phyloP scores from a whole-genome alignment of 2,329 filamentous ascomycete species.

The Colletotrichum magnum region DNA sequence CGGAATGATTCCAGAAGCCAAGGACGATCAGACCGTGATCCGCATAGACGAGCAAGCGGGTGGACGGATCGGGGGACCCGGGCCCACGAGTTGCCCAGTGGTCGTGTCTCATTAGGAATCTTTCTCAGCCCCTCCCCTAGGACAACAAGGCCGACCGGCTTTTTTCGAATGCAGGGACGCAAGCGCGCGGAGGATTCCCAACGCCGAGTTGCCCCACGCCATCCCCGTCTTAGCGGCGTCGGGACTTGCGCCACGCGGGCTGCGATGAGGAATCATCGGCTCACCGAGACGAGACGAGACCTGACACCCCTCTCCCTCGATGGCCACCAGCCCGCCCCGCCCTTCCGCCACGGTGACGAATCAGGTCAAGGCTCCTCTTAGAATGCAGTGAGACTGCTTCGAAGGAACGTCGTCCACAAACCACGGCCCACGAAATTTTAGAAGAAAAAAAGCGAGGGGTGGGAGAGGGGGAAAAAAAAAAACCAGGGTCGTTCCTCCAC shows the following conservation, averaged over 20 bases:
- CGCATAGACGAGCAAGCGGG: slow-evolving; percentile 13
- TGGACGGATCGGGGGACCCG: slow-evolving; percentile 22
- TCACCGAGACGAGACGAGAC: no score
- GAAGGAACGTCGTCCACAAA: background rate
- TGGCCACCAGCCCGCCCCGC: background rate
- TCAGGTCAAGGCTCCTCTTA: background rate
- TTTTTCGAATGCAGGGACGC: no score
- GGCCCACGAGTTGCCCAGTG: background rate
- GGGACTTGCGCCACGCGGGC: slow-evolving; percentile 14
- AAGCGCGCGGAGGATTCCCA: no score
- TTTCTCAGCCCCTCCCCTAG: no score
- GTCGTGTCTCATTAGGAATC: slow-evolving; percentile 20
- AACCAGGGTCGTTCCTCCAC: no score
- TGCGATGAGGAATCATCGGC: slow-evolving; percentile 35
- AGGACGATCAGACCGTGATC: slow-evolving; percentile 21
- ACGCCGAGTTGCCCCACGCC: no score
- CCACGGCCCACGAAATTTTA: background rate
- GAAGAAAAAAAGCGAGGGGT: background rate
- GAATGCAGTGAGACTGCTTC: slow-evolving; percentile 5
- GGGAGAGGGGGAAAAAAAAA: no score
- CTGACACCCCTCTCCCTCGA: background rate
- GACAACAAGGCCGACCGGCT: no score
- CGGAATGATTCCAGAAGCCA: slow-evolving; percentile 34
- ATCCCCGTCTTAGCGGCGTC: no score
- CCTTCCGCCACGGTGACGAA: slow-evolving; percentile 7